Conservation (phyloP, 306 rosid genomes). For the Prunus armeniaca region DNA sequence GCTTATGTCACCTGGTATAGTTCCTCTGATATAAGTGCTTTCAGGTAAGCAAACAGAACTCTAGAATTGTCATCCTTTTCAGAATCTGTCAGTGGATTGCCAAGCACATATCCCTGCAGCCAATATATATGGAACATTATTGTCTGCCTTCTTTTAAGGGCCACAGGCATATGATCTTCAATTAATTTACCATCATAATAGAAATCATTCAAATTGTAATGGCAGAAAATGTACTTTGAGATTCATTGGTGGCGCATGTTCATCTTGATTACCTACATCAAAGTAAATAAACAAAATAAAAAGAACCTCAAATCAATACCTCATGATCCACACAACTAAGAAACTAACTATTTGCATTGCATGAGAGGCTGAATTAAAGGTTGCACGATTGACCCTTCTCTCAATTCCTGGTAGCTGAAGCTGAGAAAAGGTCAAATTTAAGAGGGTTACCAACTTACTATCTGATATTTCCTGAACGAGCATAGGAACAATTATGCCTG, state of each 20-base stretch:
- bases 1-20: conserved; percentile 8
- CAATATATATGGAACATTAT: neutral
- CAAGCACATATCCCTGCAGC: conserved; percentile 18
- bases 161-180: neutral
- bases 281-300: too few species aligned
- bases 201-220: neutral
- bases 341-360: neutral
- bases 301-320: neutral
- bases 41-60: conserved; percentile 12
- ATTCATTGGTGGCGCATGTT: too few species aligned
- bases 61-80: neutral
- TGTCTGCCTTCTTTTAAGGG: too few species aligned
- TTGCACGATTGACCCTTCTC: too few species aligned
- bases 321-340: too few species aligned
- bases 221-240: too few species aligned
- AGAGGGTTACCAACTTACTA: conserved; percentile 24
- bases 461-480: conserved; percentile 32
- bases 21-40: neutral
- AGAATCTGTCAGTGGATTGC: neutral
- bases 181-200: too few species aligned
- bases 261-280: too few species aligned
- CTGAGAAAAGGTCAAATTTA: neutral
- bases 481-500: conserved; percentile 34
- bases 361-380: neutral
- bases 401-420: too few species aligned